Evolutionary conservation across 2,329 filamentous ascomycete species (phyloP).

Genomic region (Beauveria brongniartii): DNA sequence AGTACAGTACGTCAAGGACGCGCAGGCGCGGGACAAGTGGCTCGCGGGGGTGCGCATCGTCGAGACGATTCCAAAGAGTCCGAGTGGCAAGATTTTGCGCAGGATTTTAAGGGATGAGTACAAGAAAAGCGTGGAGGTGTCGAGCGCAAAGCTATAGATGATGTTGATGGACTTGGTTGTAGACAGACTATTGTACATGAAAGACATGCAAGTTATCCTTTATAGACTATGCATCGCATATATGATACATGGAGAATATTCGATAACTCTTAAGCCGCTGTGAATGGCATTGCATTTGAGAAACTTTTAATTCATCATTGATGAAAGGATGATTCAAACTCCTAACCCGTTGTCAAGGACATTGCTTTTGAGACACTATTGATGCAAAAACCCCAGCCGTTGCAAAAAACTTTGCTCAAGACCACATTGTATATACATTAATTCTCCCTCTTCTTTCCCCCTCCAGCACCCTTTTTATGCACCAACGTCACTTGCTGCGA

Average conservation of each 20-base stretch:
- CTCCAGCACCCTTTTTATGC: not conserved
- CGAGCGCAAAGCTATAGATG: not conserved
- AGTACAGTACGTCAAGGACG: constrained; percentile 43
- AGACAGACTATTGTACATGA: not conserved
- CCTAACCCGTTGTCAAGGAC: too few species aligned
- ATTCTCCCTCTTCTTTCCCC: not conserved
- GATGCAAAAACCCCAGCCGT: not conserved
- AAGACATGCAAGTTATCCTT: not conserved
- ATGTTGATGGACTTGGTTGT: too few species aligned
- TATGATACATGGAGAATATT: too few species aligned
- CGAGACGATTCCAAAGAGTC: constrained; percentile 53
- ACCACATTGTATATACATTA: not conserved
- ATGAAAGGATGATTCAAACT: too few species aligned
- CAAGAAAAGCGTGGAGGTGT: not conserved
- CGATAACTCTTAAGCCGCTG: too few species aligned
- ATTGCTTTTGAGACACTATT: too few species aligned
- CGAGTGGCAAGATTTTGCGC: constrained; percentile 57
- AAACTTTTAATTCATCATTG: too few species aligned
- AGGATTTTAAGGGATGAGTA: constrained; percentile 20
- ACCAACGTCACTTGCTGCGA: not conserved
- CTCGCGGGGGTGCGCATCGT: constrained; percentile 47
- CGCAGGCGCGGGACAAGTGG: constrained; percentile 52
- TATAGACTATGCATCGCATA: not conserved
- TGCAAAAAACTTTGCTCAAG: not conserved
- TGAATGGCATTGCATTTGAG: too few species aligned